Evolutionary conservation across 1,139 yeast species (phyloP), one percentile per base, ranked within the genome.

Genomic region (Blastobotrys persicus): DNA sequence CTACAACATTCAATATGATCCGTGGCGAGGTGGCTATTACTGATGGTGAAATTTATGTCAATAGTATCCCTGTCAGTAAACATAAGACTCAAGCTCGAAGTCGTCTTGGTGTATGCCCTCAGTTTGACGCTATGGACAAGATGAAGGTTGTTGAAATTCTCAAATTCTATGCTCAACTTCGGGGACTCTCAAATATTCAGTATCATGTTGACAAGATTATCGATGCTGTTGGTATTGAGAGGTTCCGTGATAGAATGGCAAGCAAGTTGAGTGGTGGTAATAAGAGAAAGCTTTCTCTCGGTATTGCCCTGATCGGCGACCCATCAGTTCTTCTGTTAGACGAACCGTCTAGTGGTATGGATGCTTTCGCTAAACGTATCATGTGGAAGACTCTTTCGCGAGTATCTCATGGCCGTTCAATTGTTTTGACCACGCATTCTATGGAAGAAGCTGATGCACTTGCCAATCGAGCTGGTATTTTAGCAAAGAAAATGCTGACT

Each of bases 261-360:
- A 56, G 59, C 46, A 64, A 67, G 61, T 79, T 89, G 63, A 88
- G 96, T 66, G 97, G 97, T 78, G 97, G 97, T 79, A 89, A 96
- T 91, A 88, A 88, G 80, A 86, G 92, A 88, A 89, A 89, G 76
- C 80, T 89, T 74, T 96, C 96, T 67, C 79, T 89, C 67, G 97
- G 95, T 59, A 85, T 95, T 77, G 96, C 97, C 64, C 92, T 89
- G 68, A 85, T 88, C 77, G 88, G 86, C 77, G 95, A 89, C 76
- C 94, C 95, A 0, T 80, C 82, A 50, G 91, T 89, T 68, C 80
- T 89, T 73, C 80, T 89, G 70, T 83, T 89, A 72, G 97, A 89
- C 79, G 97, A 89, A 78, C 97, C 97, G 2, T 87, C 95, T 0
- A 85, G 94, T 1, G 96, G 96, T 0, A 74, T 88, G 59, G 96